phyloP scores from a whole-genome alignment of 108 stramenopile genomes.

The Aurantiochytrium sp. region DNA sequence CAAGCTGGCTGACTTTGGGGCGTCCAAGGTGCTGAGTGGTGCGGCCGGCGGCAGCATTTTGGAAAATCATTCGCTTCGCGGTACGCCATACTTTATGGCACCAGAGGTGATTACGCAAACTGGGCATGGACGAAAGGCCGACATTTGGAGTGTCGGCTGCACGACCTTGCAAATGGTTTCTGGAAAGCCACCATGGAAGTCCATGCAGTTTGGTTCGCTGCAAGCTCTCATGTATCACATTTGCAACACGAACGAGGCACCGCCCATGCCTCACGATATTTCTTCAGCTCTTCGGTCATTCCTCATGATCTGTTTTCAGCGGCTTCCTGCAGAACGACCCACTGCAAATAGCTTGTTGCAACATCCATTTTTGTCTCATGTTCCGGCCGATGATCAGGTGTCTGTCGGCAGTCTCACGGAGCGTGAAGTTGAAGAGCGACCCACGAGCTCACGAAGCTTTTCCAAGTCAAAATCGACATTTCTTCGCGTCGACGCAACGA shows the following conservation, averaged over 20 bases:
- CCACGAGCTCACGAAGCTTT: neutral
- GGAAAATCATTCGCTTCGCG: neutral
- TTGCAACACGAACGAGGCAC: neutral
- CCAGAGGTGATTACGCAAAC: slow-evolving; percentile 22
- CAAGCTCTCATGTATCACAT: slow-evolving; percentile 15
- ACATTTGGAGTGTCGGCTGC: slow-evolving; percentile 31
- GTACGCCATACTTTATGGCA: slow-evolving; percentile 33
- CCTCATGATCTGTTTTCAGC: neutral
- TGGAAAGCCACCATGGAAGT: slow-evolving; percentile 28
- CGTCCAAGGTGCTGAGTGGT: neutral
- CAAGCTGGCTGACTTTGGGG: slow-evolving; percentile 26
- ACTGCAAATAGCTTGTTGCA: neutral
- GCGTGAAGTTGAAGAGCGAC: neutral
- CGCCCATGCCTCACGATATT: slow-evolving; percentile 19
- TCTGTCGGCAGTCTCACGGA: neutral
- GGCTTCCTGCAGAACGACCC: neutral
- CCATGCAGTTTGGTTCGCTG: neutral
- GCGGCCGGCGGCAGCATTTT: neutral
- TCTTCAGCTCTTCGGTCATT: neutral
- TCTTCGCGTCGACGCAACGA: no score
- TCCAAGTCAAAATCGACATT: neutral
- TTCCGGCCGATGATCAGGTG: neutral
- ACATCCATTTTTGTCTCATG: neutral
- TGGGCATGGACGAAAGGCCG: slow-evolving; percentile 26
- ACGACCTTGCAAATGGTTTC: slow-evolving; percentile 29